phyloP scores from a whole-genome alignment of 2,329 filamentous ascomycete species.

The Aspergillus fumigatus region DNA sequence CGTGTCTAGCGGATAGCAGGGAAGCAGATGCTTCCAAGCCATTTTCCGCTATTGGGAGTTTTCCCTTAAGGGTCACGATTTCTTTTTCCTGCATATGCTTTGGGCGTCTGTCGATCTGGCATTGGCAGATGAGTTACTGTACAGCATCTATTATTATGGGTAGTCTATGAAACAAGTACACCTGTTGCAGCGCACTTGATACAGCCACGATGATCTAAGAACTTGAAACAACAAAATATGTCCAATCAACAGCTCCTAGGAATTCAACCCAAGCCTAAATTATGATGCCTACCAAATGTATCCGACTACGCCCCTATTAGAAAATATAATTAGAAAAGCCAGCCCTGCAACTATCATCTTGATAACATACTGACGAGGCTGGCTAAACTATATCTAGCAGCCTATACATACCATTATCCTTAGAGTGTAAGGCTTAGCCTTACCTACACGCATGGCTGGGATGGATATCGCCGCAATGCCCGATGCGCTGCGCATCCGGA shows the following conservation, averaged over 20 bases:
- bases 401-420: background rate
- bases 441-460: background rate
- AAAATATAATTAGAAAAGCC: background rate
- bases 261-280: background rate
- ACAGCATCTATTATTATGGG: background rate
- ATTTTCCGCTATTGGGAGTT: background rate
- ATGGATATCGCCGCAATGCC: too few species aligned
- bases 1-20: background rate
- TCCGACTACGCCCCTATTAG: background rate
- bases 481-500: too few species aligned
- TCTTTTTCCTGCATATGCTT: background rate
- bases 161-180: background rate
- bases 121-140: background rate
- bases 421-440: too few species aligned
- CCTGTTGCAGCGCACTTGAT: background rate
- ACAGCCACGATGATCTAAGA: background rate
- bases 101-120: background rate
- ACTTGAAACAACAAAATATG: background rate
- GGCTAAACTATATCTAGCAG: background rate
- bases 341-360: background rate
- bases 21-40: background rate
- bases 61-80: background rate
- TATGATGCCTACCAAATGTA: background rate
- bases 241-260: background rate
- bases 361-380: background rate